Evolutionary conservation across 768 basidiomycete genomes (phyloP), one percentile per base, ranked within the genome.

Genomic region (Boletus rubroflammeus): DNA sequence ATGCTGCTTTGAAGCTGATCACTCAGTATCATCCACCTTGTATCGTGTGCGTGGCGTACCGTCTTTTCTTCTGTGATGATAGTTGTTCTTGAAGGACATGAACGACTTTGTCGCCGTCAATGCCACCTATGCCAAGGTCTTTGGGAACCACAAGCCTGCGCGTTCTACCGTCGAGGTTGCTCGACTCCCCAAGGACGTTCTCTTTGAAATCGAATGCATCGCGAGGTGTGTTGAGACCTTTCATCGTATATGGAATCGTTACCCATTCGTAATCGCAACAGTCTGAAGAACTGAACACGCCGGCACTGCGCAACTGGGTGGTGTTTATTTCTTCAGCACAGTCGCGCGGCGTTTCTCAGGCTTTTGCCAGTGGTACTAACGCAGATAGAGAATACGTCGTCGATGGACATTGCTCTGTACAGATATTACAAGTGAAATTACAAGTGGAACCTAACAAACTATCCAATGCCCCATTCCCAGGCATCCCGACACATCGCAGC

Each of bases 61-160:
- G 25, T n/a, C 5, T 43, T 43, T 14, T 21, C 15, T 10, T 10
- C 21, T 23, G 26, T 1, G 19, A 13, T 17, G 25, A 45, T 32
- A 94, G 93, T 87, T 95, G 25, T 98, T 97, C 76, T 72, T 98
- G 68, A 93, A 96, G 71, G 76, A 81, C 57, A 95, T 98, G 92
- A 77, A 90, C 60, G 90, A 99, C 71, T 98, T 98, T 67, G 83
- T 66, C 4, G 74, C 79, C 38, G 83, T 97, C 63, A 98, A 98
- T 70, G 81, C 72, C 15, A 77, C 93, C 57, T 98, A 97, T 69
- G 81, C 81, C 34, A 76, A 81, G 51, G 87, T 90, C 73, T 98
- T 98, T 67, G 93, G 90, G 10, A 79, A 82, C 31, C 90, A 95
- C 75, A 94, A 90, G 72, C 96, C 97, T 44, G 94, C 97, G 4